These are phyloP conservation scores for Ganoderma boninense DNA, from an alignment of 1,284 basidiomycete species.

Conservation along the genomic window DNA sequence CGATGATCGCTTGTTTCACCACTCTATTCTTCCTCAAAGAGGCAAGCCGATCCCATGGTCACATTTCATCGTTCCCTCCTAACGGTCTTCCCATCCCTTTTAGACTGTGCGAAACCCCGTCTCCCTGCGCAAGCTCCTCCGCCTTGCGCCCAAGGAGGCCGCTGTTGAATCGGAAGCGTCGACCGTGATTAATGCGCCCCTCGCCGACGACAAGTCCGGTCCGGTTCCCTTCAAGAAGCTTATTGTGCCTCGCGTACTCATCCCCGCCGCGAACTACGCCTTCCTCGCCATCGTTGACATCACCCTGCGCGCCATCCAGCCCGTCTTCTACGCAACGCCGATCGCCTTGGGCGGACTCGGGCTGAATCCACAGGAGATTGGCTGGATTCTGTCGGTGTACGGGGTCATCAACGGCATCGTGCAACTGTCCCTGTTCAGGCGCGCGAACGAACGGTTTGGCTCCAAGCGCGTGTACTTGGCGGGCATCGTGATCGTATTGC, in stretches of 20 bases:
- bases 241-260: constrained; percentile 53
- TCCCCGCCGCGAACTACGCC: constrained; percentile 65
- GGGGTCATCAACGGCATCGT: constrained; percentile 61
- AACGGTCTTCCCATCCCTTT: background rate
- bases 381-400: constrained; percentile 47
- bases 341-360: constrained; percentile 67
- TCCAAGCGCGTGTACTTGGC: constrained; percentile 57
- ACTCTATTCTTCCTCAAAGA: constrained; percentile 69
- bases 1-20: constrained; percentile 60
- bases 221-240: constrained; percentile 58
- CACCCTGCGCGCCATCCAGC: constrained; percentile 59
- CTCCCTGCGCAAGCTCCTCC: constrained; percentile 40
- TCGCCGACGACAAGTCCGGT: constrained; percentile 44
- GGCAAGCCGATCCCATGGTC: constrained; percentile 45
- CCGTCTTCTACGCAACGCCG: constrained; percentile 70
- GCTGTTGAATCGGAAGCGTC: constrained; percentile 33
- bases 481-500: constrained; percentile 56
- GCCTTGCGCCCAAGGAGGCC: constrained; percentile 41
- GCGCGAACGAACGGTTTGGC: constrained; percentile 56
- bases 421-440: constrained; percentile 65
- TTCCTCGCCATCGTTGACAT: constrained; percentile 66
- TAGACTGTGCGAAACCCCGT: constrained; percentile 46
- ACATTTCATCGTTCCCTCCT: constrained; percentile 7
- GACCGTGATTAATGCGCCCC: constrained; percentile 29
- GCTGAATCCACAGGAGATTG: constrained; percentile 45